Conservation (phyloP, 2,329 filamentous ascomycete species). For the Trichoderma afroharzianum region DNA sequence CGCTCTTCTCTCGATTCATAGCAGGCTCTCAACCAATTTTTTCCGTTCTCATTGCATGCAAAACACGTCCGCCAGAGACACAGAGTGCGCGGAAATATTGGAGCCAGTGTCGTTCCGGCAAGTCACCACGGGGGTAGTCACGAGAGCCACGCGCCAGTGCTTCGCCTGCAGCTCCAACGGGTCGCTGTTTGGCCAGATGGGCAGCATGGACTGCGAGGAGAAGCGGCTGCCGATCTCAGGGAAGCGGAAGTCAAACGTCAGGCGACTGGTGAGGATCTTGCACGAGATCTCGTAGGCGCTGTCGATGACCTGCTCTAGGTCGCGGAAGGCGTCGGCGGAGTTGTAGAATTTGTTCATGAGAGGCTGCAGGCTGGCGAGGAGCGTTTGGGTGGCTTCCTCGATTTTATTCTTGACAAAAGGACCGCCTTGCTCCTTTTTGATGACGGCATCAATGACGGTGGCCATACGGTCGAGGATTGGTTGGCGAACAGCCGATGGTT, state of each 20-base stretch:
- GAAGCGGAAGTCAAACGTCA: constrained; percentile 48
- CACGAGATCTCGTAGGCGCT: constrained; percentile 44
- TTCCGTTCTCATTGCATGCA: constrained; percentile 40
- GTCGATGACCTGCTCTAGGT: constrained; percentile 41
- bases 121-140: constrained; percentile 53
- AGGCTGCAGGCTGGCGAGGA: constrained; percentile 37
- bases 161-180: constrained; percentile 44
- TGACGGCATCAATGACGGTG: constrained; percentile 36
- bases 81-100: constrained; percentile 42
- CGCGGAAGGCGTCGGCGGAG: constrained; percentile 37
- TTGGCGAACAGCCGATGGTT: constrained; percentile 35
- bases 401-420: constrained; percentile 34
- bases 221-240: constrained; percentile 49
- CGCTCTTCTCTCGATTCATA: neutral
- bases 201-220: constrained; percentile 45
- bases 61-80: constrained; percentile 46
- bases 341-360: constrained; percentile 36
- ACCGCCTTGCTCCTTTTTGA: constrained; percentile 31
- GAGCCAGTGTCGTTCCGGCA: constrained; percentile 49
- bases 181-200: constrained; percentile 41
- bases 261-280: constrained; percentile 43
- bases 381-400: constrained; percentile 41
- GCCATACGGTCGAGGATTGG: constrained; percentile 39
- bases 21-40: too few relatives aligned
- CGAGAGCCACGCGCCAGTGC: constrained; percentile 51